Evolutionary conservation across 345 rosid species (phyloP).

Genomic region (Lumnitzera littorea): DNA sequence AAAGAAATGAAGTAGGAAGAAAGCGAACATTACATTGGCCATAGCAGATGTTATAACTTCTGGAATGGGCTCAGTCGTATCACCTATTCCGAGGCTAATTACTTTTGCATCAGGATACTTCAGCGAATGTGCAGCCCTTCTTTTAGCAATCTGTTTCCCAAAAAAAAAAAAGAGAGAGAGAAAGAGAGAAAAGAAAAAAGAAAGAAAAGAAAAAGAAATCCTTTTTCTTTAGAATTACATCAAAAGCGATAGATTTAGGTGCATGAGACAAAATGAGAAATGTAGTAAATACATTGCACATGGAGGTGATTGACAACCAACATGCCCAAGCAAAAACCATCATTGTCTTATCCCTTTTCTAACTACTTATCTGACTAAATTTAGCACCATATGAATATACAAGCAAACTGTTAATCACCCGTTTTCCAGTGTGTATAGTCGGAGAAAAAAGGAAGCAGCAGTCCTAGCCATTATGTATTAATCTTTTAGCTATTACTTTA

Average conservation of each 20-base stretch:
- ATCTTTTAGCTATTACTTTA: too few species aligned
- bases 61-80: conserved; percentile 97
- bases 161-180: not conserved
- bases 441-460: too few species aligned
- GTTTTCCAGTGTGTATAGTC: too few species aligned
- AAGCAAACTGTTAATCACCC: too few species aligned
- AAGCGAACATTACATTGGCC: conserved; percentile 40
- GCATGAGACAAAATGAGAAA: not conserved
- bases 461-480: too few species aligned
- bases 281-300: not conserved
- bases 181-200: not conserved
- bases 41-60: conserved; percentile 82
- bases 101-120: conserved; percentile 84
- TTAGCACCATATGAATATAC: too few species aligned
- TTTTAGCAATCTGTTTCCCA: conserved; percentile 62
- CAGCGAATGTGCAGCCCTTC: conserved; percentile 72
- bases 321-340: too few species aligned
- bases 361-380: too few species aligned
- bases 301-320: too few species aligned
- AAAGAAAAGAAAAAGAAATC: too few species aligned
- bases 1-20: not conserved
- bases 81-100: conserved; percentile 95
- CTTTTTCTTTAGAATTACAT: too few species aligned
- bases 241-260: not conserved
- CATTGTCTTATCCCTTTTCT: too few species aligned